Percentiles rank a stretch among this genome's conserved stretches.
Conservation (phyloP, 169 alveolate genomes). For the Plasmodium coatneyi region DNA sequence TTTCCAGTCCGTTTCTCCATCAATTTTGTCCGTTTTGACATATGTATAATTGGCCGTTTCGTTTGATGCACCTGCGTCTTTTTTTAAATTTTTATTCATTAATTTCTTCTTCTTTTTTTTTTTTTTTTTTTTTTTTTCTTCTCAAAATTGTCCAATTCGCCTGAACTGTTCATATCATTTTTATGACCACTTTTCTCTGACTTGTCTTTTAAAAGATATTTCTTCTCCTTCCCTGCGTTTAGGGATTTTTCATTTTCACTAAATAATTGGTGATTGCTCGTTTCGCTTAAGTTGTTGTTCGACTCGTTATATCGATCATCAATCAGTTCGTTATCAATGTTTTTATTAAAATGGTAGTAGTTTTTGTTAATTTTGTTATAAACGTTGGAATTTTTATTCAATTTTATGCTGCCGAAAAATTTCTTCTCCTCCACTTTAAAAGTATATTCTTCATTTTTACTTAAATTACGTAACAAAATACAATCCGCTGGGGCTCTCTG, state of each 20-base stretch:
- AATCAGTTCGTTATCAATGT: constrained; percentile 50
- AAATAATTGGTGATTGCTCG: constrained; percentile 36
- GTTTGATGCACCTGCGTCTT: constrained; percentile 18
- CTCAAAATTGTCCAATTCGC: background rate
- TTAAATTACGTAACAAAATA: constrained; percentile 90
- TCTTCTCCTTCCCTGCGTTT: constrained; percentile 2
- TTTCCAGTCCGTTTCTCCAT: constrained; percentile 99
- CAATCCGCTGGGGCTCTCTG: constrained; percentile 98
- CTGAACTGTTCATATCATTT: background rate
- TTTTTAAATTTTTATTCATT: background rate
- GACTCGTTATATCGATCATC: constrained; percentile 62
- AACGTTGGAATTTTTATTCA: constrained; percentile 30
- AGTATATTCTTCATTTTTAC: constrained; percentile 78
- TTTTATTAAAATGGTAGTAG: constrained; percentile 67
- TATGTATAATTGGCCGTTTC: constrained; percentile 83
- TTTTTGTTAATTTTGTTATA: constrained; percentile 47
- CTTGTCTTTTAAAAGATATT: constrained; percentile 17
- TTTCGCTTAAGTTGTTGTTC: constrained; percentile 59
- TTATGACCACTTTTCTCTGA: background rate
- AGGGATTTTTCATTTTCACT: constrained; percentile 73
- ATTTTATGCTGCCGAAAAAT: constrained; percentile 7
- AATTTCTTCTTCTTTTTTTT: constrained; percentile 75
- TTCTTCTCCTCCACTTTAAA: constrained; percentile 48
- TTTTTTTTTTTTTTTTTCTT: constrained; percentile 10
- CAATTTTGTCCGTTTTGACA: constrained; percentile 98